Evolutionary conservation across 2,329 filamentous ascomycete genomes (phyloP).

Genomic region (Talaromyces sp.): DNA sequence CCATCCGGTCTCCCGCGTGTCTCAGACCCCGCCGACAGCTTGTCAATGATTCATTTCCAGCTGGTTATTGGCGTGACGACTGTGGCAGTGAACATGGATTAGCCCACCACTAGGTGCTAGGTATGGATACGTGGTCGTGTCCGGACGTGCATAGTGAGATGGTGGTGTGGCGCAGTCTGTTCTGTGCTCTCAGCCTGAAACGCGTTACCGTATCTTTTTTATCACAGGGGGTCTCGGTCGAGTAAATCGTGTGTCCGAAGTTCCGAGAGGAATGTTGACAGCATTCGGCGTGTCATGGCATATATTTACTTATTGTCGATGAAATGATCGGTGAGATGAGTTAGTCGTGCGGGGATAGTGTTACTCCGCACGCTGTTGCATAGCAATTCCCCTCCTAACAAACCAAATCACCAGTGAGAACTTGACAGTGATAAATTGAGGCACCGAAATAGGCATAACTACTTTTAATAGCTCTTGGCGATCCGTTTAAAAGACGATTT

Average conservation of each 20-base stretch:
- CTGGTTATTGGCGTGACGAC: neutral
- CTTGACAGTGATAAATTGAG: neutral
- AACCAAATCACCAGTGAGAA: neutral
- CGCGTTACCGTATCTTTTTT: no score
- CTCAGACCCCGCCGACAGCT: constrained; percentile 3
- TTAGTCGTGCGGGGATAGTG: neutral
- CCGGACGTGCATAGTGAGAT: neutral
- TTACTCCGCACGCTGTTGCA: constrained; percentile 7
- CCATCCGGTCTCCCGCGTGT: neutral
- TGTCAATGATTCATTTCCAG: neutral
- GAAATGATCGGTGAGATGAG: neutral
- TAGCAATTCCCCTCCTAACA: neutral
- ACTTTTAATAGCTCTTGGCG: neutral
- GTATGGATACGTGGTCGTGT: neutral
- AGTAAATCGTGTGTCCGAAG: neutral
- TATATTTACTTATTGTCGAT: no score
- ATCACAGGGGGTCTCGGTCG: neutral
- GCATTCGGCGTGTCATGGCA: neutral
- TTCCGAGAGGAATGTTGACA: neutral
- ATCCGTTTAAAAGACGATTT: neutral
- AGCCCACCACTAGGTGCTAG: no score
- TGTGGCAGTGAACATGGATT: constrained; percentile 9
- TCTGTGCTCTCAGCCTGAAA: neutral
- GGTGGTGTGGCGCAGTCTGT: neutral
- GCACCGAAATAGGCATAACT: neutral